phyloP scores from a whole-genome alignment of 1,284 basidiomycete species.

The Polyporus tsugae region DNA sequence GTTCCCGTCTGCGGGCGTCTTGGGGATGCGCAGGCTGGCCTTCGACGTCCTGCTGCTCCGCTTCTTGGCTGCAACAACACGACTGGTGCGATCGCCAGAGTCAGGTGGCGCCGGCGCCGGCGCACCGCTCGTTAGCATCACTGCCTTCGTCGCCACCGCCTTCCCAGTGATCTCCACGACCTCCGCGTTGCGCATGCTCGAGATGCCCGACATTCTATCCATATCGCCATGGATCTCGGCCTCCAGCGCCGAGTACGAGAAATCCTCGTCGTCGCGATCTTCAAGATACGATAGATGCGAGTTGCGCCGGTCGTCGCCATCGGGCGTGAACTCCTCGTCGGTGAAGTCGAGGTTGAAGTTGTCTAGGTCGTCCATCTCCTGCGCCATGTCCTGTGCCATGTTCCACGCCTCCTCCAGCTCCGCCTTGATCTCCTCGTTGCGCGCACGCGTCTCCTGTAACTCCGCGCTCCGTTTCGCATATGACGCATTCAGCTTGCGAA shows the following conservation, averaged over 20 bases:
- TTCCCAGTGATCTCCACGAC: constrained; percentile 45
- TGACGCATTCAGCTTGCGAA: constrained; percentile 80
- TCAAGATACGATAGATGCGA: constrained; percentile 26
- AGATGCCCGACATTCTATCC: constrained; percentile 33
- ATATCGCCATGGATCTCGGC: constrained; percentile 36
- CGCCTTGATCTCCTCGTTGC: constrained; percentile 63
- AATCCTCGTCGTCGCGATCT: constrained; percentile 44
- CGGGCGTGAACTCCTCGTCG: constrained; percentile 41
- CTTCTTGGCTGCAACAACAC: constrained; percentile 65
- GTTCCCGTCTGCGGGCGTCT: constrained; percentile 31
- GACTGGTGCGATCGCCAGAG: constrained; percentile 38
- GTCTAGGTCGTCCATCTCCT: constrained; percentile 66
- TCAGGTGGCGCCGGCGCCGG: constrained; percentile 33
- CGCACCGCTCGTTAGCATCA: constrained; percentile 29
- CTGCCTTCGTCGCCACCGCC: constrained; percentile 44
- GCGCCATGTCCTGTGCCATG: constrained; percentile 74
- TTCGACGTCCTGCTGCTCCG: constrained; percentile 66
- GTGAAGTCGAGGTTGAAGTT: constrained; percentile 43
- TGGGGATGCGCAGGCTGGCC: constrained; percentile 63
- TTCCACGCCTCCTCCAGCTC: constrained; percentile 85
- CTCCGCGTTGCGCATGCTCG: constrained; percentile 40
- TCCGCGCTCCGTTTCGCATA: constrained; percentile 71
- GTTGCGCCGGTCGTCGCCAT: constrained; percentile 2
- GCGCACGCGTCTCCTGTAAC: constrained; percentile 53
- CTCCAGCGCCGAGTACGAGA: constrained; percentile 45